These are phyloP conservation scores for Naganishia liquefaciens DNA, from an alignment of 1,284 basidiomycete genomes.

Conservation along the genomic window DNA sequence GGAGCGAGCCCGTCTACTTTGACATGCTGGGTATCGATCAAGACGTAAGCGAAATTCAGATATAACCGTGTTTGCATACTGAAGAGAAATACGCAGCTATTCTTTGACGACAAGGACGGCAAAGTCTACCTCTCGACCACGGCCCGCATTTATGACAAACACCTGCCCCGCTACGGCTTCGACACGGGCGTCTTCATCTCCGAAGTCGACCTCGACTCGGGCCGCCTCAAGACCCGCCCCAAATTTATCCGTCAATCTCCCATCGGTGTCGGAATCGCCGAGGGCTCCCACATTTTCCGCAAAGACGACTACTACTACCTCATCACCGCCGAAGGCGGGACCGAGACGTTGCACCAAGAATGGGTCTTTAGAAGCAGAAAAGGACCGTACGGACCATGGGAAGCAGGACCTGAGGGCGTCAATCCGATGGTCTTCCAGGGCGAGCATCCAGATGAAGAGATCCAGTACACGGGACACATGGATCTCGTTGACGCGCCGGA, in stretches of 20 bases:
- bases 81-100: conserved; percentile 32
- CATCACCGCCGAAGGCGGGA: conserved; percentile 43
- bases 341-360: conserved; percentile 38
- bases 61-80: background rate
- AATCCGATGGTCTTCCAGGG: conserved; percentile 36
- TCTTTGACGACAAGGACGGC: conserved; percentile 39
- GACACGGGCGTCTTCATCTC: conserved; percentile 34
- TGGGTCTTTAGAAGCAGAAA: conserved; percentile 36
- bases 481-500: conserved; percentile 34
- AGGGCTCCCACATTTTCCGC: conserved; percentile 41
- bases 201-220: conserved; percentile 39
- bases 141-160: conserved; percentile 16
- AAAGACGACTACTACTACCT: conserved; percentile 41
- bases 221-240: conserved; percentile 32
- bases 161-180: conserved; percentile 30
- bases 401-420: conserved; percentile 35
- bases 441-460: conserved; percentile 28
- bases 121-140: conserved; percentile 37
- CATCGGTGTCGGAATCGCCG: conserved; percentile 35
- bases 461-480: conserved; percentile 36
- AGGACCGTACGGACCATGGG: conserved; percentile 35
- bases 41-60: conserved; percentile 32
- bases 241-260: conserved; percentile 34
- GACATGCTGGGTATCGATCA: conserved; percentile 39
- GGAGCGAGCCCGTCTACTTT: conserved; percentile 38